phyloP scores from a whole-genome alignment of 495 filamentous ascomycete species.

The Eremomyces bilateralis region DNA sequence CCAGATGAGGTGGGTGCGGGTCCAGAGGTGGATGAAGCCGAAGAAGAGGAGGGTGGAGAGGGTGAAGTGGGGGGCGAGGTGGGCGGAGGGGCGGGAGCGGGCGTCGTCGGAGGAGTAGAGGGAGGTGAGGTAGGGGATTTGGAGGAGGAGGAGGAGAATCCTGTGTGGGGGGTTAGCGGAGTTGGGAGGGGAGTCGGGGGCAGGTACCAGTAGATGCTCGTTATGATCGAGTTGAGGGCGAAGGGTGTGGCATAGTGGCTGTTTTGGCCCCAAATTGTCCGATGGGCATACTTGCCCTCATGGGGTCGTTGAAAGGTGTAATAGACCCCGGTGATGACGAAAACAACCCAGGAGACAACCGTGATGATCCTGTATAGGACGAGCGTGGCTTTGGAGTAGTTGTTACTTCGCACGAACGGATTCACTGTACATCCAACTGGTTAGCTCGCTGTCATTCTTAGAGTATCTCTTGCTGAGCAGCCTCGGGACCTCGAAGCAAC shows the following conservation, averaged over 20 bases:
- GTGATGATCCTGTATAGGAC: conserved; percentile 45
- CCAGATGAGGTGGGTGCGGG: conserved; percentile 44
- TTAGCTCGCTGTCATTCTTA: too few species aligned
- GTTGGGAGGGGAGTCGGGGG: background rate
- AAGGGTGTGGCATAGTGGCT: conserved; percentile 45
- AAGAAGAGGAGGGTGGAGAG: conserved; percentile 62
- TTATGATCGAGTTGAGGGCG: conserved; percentile 45
- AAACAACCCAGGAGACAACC: conserved; percentile 46
- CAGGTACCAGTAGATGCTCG: conserved; percentile 54
- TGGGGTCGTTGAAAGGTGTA: conserved; percentile 41
- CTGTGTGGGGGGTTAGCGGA: conserved; percentile 18
- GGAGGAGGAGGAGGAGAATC: conserved; percentile 52
- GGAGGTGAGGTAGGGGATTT: conserved; percentile 51
- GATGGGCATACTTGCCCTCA: conserved; percentile 27
- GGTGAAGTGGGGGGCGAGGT: conserved; percentile 68
- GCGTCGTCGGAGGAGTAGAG: conserved; percentile 44
- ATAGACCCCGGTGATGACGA: conserved; percentile 43
- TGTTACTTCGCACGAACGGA: conserved; percentile 13
- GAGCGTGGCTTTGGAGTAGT: conserved; percentile 11
- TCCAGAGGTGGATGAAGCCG: conserved; percentile 63
- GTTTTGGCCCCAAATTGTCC: conserved; percentile 50
- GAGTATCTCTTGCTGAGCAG: too few species aligned
- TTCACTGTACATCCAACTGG: too few species aligned
- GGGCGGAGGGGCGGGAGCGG: conserved; percentile 42
- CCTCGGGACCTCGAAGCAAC: too few species aligned